These are phyloP conservation scores for Acanthamoeba divionensis DNA, from an alignment of 208 protist genomes.

Conservation along the genomic window DNA sequence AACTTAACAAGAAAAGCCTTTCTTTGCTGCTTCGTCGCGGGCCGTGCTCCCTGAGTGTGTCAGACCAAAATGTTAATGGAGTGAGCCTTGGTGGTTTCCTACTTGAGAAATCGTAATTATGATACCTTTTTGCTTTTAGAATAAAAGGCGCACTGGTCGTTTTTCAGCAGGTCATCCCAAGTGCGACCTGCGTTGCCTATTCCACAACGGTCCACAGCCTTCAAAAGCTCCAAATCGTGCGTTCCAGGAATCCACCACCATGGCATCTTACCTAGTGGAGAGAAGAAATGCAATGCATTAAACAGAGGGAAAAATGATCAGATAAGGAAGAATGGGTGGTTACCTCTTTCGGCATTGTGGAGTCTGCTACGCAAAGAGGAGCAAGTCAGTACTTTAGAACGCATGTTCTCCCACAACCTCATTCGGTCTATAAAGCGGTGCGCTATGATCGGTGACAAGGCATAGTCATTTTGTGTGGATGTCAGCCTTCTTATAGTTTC, in stretches of 20 bases:
- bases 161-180: neutral
- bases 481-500: neutral
- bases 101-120: no score
- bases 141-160: neutral
- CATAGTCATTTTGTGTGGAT: neutral
- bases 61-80: no score
- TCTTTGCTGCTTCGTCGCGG: neutral
- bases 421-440: neutral
- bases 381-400: neutral
- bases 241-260: neutral
- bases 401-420: neutral
- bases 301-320: no score
- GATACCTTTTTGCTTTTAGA: no score
- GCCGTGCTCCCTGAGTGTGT: neutral
- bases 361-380: neutral
- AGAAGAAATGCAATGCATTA: no score
- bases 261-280: neutral
- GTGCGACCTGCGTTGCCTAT: neutral
- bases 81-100: no score
- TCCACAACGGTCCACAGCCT: neutral
- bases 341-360: no score
- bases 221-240: neutral
- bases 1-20: neutral
- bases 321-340: neutral
- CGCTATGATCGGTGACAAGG: neutral